Evolutionary conservation across 2,329 filamentous ascomycete genomes (phyloP).

Genomic region (Cladosporium oxysporum): DNA sequence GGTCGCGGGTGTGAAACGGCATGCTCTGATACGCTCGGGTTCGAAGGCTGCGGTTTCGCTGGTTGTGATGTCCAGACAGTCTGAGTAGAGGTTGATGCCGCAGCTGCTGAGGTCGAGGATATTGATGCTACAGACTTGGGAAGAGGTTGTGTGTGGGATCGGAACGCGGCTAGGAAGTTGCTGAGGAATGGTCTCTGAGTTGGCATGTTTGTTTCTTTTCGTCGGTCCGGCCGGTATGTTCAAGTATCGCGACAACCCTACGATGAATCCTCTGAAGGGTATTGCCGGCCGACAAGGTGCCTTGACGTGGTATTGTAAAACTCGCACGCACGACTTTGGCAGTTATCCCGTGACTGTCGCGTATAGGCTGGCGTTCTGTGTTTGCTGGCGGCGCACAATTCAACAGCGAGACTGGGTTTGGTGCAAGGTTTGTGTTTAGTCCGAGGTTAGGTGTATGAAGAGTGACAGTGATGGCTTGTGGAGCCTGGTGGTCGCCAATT

Average conservation of each 20-base stretch:
- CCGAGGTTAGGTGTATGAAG: background rate
- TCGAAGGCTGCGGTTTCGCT: constrained; percentile 22
- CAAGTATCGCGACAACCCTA: background rate
- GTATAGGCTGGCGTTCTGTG: background rate
- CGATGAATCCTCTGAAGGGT: background rate
- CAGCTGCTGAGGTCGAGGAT: constrained; percentile 44
- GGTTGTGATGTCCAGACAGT: constrained; percentile 24
- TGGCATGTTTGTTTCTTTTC: constrained; percentile 50
- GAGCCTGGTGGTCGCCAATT: constrained; percentile 17
- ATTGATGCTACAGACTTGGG: constrained; percentile 56
- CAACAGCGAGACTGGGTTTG: background rate
- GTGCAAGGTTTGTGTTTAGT: background rate
- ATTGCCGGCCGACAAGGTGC: background rate
- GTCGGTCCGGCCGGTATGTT: background rate
- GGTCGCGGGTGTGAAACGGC: constrained; percentile 46
- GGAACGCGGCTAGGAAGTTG: constrained; percentile 68
- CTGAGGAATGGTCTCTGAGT: constrained; percentile 67
- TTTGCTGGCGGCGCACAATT: background rate
- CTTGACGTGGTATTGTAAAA: background rate
- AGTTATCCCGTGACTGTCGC: background rate
- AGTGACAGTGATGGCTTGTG: constrained; percentile 12
- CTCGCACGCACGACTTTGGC: background rate
- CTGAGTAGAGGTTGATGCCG: constrained; percentile 35
- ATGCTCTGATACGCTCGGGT: constrained; percentile 31
- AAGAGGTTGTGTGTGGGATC: constrained; percentile 60